Percentiles rank a stretch among this genome's conserved stretches.
Evolutionary conservation across 192 early-diverging fungal genomes (phyloP).

Genomic region (Lobulomyces angularis): DNA sequence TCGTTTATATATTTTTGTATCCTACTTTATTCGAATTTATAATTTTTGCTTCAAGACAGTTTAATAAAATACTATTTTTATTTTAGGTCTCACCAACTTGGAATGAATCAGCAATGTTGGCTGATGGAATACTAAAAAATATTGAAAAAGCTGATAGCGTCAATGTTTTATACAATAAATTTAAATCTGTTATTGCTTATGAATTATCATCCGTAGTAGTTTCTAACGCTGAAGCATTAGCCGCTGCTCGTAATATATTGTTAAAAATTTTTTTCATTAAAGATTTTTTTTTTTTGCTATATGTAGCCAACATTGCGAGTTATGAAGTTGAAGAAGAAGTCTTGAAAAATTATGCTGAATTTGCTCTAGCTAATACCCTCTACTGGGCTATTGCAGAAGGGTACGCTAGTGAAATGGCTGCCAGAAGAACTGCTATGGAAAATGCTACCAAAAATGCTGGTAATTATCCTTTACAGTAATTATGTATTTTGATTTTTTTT

Average conservation of each 20-base stretch:
- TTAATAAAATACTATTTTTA: too few relatives aligned
- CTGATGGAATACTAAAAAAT: constrained; percentile 56
- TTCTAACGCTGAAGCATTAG: constrained; percentile 54
- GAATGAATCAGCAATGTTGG: constrained; percentile 71
- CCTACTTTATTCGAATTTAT: too few relatives aligned
- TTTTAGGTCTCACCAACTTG: too few relatives aligned
- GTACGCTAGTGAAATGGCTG: constrained; percentile 88
- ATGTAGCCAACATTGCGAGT: constrained; percentile 61
- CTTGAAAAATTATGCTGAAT: constrained; percentile 81
- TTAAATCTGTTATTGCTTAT: constrained; percentile 87
- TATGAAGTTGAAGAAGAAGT: constrained; percentile 87
- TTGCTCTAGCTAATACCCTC: constrained; percentile 83
- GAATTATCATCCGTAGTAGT: constrained; percentile 60
- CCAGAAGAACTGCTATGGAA: constrained; percentile 98
- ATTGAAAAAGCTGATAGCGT: constrained; percentile 53
- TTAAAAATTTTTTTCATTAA: neutral
- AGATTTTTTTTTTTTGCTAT: neutral
- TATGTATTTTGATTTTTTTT: neutral
- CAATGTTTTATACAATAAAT: constrained; percentile 85
- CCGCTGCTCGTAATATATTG: constrained; percentile 44
- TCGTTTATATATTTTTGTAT: too few relatives aligned
- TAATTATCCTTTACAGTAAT: constrained; percentile 1
- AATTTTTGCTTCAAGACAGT: too few relatives aligned
- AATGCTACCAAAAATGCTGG: constrained; percentile 99
- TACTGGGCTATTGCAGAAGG: constrained; percentile 96